phyloP scores from a whole-genome alignment of 2,329 filamentous ascomycete species.

The Calonectria ilicicola region DNA sequence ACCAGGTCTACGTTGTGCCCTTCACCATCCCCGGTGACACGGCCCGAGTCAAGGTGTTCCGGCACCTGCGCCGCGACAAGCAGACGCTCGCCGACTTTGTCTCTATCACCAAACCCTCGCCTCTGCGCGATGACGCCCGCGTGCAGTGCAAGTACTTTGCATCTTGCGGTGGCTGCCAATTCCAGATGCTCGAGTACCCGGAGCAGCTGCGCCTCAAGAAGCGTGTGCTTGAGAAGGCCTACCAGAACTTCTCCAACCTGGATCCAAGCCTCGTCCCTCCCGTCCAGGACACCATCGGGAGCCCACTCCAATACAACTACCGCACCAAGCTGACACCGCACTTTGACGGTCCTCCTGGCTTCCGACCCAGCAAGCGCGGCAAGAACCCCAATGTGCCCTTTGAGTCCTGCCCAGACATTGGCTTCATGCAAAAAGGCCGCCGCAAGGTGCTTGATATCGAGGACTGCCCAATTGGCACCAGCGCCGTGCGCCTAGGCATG shows the following conservation, averaged over 20 bases:
- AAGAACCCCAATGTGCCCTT: constrained; percentile 63
- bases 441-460: constrained; percentile 91
- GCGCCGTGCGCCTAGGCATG: constrained; percentile 84
- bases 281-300: constrained; percentile 87
- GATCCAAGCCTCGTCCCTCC: constrained; percentile 79
- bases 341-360: constrained; percentile 81
- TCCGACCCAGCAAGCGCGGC: constrained; percentile 61
- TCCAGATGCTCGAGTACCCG: constrained; percentile 94
- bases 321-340: constrained; percentile 97
- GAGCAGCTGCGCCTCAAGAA: constrained; percentile 89
- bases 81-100: constrained; percentile 88
- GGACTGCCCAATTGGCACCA: constrained; percentile 95
- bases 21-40: constrained; percentile 89
- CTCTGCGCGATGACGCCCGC: constrained; percentile 80
- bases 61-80: constrained; percentile 72
- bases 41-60: constrained; percentile 82
- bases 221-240: constrained; percentile 90
- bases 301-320: constrained; percentile 92
- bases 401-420: constrained; percentile 79
- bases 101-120: constrained; percentile 78
- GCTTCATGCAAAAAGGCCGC: constrained; percentile 90
- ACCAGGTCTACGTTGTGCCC: constrained; percentile 84
- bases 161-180: constrained; percentile 91
- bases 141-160: constrained; percentile 89
- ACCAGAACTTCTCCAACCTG: constrained; percentile 88